Evolutionary conservation across 148 eudicot species (phyloP), one percentile per base, ranked within the genome.

Genomic region (Silene uniflora): DNA sequence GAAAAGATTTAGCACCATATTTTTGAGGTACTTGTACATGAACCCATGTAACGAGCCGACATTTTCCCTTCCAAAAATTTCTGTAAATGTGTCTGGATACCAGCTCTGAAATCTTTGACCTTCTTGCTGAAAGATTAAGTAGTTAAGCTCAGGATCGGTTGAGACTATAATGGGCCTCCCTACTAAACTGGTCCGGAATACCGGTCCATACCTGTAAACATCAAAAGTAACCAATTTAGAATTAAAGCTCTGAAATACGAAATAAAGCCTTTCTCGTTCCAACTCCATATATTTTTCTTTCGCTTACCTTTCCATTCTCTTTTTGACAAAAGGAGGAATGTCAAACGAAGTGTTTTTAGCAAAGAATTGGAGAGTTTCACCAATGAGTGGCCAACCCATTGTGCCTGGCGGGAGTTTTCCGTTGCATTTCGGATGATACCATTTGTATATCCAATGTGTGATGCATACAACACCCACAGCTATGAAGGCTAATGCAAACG

Each of bases 401-500:
- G 90, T 87, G 75, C 98, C 98, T 6, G 98, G 96, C 14, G 96
- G 98, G 42, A 92, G 90, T 39, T 74, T 77, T 58, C 98, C 96
- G 61, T 82, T 86, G 87, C 93, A 92, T 78, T 69, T 89, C 10
- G 98, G 96, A 62, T 90, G 85, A 80, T 84, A 75, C 98, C 98
- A 92, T 62, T 83, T 85, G 79, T 90, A 88, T 32, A 90, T 65
- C 91, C 90, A 90, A 79, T 76, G 84, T 13, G 78, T 73, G 65
- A 92, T 83, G 81, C 77, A 25, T 73, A 86, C 56, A 19, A 83
- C 47, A 22, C 79, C 77, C 54, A 85, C 52, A 23, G 87, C 83
- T 68, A 81, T 78, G 39, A 93, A 27, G 81, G 75, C 73, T 25
- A 85, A 64, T 73, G 67, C 62, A 65, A 82, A 59, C 44, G 84